phyloP scores from a whole-genome alignment of 192 early-diverging fungal species.

The Linnemannia elongata region DNA sequence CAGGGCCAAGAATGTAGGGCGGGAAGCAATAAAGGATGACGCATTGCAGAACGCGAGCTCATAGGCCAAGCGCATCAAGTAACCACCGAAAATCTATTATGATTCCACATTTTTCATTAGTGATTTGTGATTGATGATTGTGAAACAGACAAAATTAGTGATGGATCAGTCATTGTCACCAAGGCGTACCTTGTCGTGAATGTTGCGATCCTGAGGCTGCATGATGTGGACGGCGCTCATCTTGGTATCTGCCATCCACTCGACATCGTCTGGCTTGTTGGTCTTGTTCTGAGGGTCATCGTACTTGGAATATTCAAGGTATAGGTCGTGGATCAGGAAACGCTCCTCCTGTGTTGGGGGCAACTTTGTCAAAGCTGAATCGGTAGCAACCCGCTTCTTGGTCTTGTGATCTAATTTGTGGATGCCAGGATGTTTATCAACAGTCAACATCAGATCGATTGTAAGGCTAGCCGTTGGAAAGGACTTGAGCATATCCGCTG shows the following conservation, averaged over 20 bases:
- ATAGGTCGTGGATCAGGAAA: conserved; percentile 81
- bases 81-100: conserved; percentile 82
- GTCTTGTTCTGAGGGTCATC: conserved; percentile 41
- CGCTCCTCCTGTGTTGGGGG: conserved; percentile 86
- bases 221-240: conserved; percentile 74
- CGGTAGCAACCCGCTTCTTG: conserved; percentile 55
- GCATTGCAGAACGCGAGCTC: conserved; percentile 87
- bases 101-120: neutral
- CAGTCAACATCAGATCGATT: neutral
- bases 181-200: conserved; percentile 77
- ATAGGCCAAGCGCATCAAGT: conserved; percentile 85
- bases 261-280: conserved; percentile 57
- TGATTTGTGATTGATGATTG: neutral
- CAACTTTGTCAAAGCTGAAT: conserved; percentile 63
- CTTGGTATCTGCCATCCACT: conserved; percentile 81
- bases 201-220: conserved; percentile 84
- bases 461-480: neutral
- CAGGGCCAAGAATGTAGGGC: conserved; percentile 72
- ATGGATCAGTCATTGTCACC: conserved; percentile 56
- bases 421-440: neutral
- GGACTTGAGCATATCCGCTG: neutral
- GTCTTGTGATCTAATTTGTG: conserved; percentile 59
- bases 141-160: neutral
- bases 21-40: conserved; percentile 71
- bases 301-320: conserved; percentile 75